A percentile compares a stretch with the other conserved stretches of the same genome.
These are phyloP conservation scores for Trypethelium eluteriae DNA, from an alignment of 495 filamentous ascomycete genomes.

Conservation along the genomic window DNA sequence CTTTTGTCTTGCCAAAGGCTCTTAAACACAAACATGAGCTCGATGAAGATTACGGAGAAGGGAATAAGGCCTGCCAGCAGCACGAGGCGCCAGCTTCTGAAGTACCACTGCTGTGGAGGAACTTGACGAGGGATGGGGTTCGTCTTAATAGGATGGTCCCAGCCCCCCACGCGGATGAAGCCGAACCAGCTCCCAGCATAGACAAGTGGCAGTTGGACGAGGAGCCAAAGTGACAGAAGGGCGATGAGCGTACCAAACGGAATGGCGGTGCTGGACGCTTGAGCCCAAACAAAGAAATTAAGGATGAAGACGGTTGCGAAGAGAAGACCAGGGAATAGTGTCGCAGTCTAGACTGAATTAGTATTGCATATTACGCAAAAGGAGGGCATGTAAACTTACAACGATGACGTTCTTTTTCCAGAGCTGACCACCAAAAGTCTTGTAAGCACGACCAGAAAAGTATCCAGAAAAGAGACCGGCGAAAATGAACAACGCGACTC, in stretches of 20 bases:
- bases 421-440: slow-evolving; percentile 72
- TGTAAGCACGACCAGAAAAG: slow-evolving; percentile 76
- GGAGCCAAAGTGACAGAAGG: slow-evolving; percentile 74
- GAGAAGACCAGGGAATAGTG: slow-evolving; percentile 75
- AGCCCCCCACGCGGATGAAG: slow-evolving; percentile 56
- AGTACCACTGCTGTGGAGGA: slow-evolving; percentile 75
- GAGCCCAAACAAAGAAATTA: slow-evolving; percentile 90
- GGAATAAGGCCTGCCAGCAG: slow-evolving; percentile 76
- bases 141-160: slow-evolving; percentile 86
- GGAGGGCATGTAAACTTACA: neutral
- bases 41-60: slow-evolving; percentile 90
- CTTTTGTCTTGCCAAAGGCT: slow-evolving; percentile 89
- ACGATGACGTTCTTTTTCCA: slow-evolving; percentile 78
- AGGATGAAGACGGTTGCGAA: slow-evolving; percentile 75
- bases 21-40: slow-evolving; percentile 86
- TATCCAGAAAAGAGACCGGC: slow-evolving; percentile 90
- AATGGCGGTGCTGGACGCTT: slow-evolving; percentile 84
- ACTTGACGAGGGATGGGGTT: slow-evolving; percentile 65
- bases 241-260: slow-evolving; percentile 78
- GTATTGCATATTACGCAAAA: slow-evolving; percentile 21
- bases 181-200: slow-evolving; percentile 80
- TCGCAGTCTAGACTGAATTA: slow-evolving; percentile 47
- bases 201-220: slow-evolving; percentile 83
- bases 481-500: slow-evolving; percentile 77
- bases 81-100: slow-evolving; percentile 51